Base-by-base conservation (phyloP, 1,284 basidiomycete genomes). In the Microbotryomycetes sp. region DNA sequence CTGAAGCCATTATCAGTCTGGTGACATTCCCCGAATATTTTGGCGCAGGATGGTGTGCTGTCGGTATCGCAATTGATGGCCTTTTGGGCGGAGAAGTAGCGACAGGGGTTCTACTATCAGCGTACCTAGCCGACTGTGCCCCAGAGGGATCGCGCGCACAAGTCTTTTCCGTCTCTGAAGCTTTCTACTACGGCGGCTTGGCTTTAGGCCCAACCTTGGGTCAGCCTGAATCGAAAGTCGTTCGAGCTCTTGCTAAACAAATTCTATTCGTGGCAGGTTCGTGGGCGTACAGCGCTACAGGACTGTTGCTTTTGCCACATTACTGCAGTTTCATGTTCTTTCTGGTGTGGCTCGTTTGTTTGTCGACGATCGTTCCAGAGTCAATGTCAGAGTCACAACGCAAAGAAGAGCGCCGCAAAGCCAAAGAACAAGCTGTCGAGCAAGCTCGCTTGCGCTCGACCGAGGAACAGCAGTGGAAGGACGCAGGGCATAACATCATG, bases 51-150 rank as follows among this genome's bases (percentile, higher is more conserved):
- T 47, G 53, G 21, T 51, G 62, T 3, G 21, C 65, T 0, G 0
- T 53, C 1, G 53, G 58, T 1, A 56, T 63, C 4, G 50, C 57
- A 0, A 4, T 67, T 4, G 57, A 58, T 0, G 66, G 63, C 0
- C 16, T 65, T 3, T 49, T 45, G 2, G 66, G 66, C 11, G 66
- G 65, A 5, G 21, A 50, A 5, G 35, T 56, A 49, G 35, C 35
- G 18, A 41, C 35, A 41, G 35, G 35, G 9, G 35, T 41, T 18
- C 9, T 54, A n/a, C 45, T 51, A 1, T 24, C 47, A 6, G 64
- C 64, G 1, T 68, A 66, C 52, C 31, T 68, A 6, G 52, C 54
- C 28, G 66, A 68, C 28, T 57, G 54, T 26, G 46, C 64, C 13
- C 21, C 24, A 3, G 35, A 45, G 1, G 61, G 52, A 2, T 59